Percentiles rank a stretch among this genome's conserved stretches.
Evolutionary conservation across 331 rosid species (phyloP).

Genomic region (Cydonia oblonga): DNA sequence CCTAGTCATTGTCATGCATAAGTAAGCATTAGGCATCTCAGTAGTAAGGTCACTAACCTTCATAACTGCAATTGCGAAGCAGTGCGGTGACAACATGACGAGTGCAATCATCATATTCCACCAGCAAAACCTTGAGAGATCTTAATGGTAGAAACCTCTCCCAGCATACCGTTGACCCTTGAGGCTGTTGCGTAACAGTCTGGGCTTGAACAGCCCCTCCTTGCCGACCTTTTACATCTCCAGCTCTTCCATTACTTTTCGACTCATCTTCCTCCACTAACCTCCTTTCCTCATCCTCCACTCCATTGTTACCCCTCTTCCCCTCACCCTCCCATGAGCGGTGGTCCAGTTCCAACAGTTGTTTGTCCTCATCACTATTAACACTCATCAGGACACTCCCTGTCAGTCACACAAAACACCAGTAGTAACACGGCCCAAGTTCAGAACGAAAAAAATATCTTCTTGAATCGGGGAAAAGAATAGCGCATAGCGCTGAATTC

Average conservation of each 20-base stretch:
- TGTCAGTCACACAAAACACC: slow-evolving; percentile 27
- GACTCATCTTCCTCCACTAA: slow-evolving; percentile 26
- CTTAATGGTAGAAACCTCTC: slow-evolving; percentile 78
- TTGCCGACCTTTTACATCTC: slow-evolving; percentile 35
- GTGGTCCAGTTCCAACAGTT: slow-evolving; percentile 25
- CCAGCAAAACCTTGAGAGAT: slow-evolving; percentile 79
- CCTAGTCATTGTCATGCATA: background rate
- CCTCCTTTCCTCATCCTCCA: slow-evolving; percentile 20
- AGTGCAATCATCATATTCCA: slow-evolving; percentile 75
- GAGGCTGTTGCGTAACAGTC: slow-evolving; percentile 50
- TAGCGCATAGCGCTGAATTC: slow-evolving; percentile 22
- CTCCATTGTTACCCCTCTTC: slow-evolving; percentile 24
- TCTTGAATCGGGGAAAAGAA: slow-evolving; percentile 28
- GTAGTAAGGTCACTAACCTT: slow-evolving; percentile 42
- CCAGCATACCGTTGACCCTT: slow-evolving; percentile 71
- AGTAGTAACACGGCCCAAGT: slow-evolving; percentile 20
- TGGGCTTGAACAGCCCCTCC: slow-evolving; percentile 30
- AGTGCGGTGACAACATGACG: slow-evolving; percentile 81
- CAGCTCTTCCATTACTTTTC: slow-evolving; percentile 32
- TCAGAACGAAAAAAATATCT: slow-evolving; percentile 19
- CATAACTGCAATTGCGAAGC: slow-evolving; percentile 93
- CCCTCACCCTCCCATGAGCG: slow-evolving; percentile 29
- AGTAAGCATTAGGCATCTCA: background rate
- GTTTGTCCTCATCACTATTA: slow-evolving; percentile 31
- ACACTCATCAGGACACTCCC: slow-evolving; percentile 48